Conservation (phyloP, 495 filamentous ascomycete genomes). For the Penicillium lagena region DNA sequence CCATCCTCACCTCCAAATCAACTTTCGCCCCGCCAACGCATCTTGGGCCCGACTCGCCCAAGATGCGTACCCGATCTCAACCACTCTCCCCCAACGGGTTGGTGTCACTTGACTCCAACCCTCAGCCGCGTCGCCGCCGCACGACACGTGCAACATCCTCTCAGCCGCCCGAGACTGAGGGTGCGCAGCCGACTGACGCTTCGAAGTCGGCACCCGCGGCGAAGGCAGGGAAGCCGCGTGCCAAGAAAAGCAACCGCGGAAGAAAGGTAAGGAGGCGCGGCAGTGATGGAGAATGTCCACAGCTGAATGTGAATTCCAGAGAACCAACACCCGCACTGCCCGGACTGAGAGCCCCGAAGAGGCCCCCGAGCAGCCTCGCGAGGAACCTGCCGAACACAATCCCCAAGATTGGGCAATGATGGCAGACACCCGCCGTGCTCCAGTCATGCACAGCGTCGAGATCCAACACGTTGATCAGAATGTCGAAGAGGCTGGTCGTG, state of each 20-base stretch:
- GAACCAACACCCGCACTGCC: background rate
- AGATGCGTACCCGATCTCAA: background rate
- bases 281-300: background rate
- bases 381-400: too few relatives aligned
- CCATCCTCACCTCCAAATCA: background rate
- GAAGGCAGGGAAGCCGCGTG: constrained; percentile 2
- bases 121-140: constrained; percentile 11
- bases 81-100: background rate
- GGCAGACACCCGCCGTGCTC: too few relatives aligned
- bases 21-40: background rate
- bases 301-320: constrained; percentile 1
- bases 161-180: constrained; percentile 9
- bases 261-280: constrained; percentile 3
- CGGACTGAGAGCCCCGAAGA: background rate
- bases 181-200: background rate
- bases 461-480: too few relatives aligned
- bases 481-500: too few relatives aligned
- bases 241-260: constrained; percentile 1
- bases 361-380: background rate
- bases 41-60: background rate
- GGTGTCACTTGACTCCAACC: background rate
- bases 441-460: too few relatives aligned
- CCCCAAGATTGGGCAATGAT: too few relatives aligned
- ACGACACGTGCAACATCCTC: constrained; percentile 13
- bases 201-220: background rate